Base-by-base conservation (phyloP, 2,329 filamentous ascomycete genomes). In the Pseudogymnoascus sp. region DNA sequence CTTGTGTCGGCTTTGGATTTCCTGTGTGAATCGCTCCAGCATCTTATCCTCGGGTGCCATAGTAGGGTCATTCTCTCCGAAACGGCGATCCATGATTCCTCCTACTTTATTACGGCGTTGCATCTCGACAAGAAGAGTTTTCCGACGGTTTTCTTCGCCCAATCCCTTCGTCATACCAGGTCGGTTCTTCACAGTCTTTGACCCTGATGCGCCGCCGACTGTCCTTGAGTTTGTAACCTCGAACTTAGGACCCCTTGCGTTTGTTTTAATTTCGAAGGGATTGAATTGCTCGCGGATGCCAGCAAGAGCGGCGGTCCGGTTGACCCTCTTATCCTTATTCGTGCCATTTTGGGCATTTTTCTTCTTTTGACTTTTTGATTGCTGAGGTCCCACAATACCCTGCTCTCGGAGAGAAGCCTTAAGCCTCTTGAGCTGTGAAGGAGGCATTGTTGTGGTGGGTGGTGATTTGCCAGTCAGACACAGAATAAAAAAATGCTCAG, bases 281-380 rank as follows among this genome's bases (percentile, higher is more conserved):
- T 99, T 99, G 83, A 97, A 97, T 69, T 92, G 89, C 72, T 97
- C 92, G 72, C 94, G 89, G 73, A 99, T 97, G 63, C 84, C 85
- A 69, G 90, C 86, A 66, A 99, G 81, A 14, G 92, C 90, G 63
- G 86, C 87, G 71, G 88, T 84, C 72, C 89, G 85, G 73, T 91
- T 85, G 25, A 91, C 82, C 65, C 90, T 87, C 75, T 91, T 90
- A 71, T 93, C 87, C 69, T 77, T 78, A 66, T 83, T 84, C 66
- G 81, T 82, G 63, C 84, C 85, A 75, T 85, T 85, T 74, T 87
- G 86, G 62, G 82, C 84, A 71, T 84, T 82, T 72, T 89, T 86
- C 71, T 90, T 90, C 75, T 90, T 92, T 74, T 96, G 90, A 77
- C 97, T 97, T 73, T 97, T 97, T 7, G 92, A 97, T 72, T 96